Evolutionary conservation across 2,329 filamentous ascomycete genomes (phyloP), one percentile per base, ranked within the genome.

Genomic region (Fusarium sp.): DNA sequence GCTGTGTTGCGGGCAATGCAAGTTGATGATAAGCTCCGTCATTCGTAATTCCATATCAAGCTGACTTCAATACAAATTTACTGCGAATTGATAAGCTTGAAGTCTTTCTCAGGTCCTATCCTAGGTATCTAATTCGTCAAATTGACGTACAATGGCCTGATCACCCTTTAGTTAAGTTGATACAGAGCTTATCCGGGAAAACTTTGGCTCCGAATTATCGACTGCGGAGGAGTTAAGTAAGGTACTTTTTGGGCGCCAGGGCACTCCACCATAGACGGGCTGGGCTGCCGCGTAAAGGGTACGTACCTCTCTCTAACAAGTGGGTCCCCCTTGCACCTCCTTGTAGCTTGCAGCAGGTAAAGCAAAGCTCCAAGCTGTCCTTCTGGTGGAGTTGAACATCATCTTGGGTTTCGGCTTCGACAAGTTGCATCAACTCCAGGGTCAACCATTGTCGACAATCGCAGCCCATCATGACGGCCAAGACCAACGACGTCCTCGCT

Each of bases 401-500:
- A 67, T 67, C 68, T 71, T 68, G 62, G 47, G 64, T 72, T 60
- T 71, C 68, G 68, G 70, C 63, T 73, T 73, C 65, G 69, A 73
- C 71, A 76, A 76, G 74, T 72, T 77, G 75, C 77, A 79, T 75
- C 76, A 76, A 78, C 72, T 58, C 63, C 50, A 67, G 44, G 62
- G 63, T 69, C 68, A 76, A 62, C 55, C 65, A 77, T 76, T 69
- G 72, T 75, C 75, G 70, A 73, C 71, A 71, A 69, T 72, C 65
- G 71, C 72, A 78, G 76, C 79, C 68, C 80, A 83, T 73, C 66
- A 85, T 84, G 83, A 79, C 82, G 82, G 79, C 76, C 73, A 74
- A 78, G 72, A 73, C 79, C 54, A 74, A 88, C 77, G 84, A 85
- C 72, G 80, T 84, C 76, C 86, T 96, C 79, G 87, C 94, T 78